phyloP scores from a whole-genome alignment of 345 rosid genomes.

The Crucihimalaya himalaica region DNA sequence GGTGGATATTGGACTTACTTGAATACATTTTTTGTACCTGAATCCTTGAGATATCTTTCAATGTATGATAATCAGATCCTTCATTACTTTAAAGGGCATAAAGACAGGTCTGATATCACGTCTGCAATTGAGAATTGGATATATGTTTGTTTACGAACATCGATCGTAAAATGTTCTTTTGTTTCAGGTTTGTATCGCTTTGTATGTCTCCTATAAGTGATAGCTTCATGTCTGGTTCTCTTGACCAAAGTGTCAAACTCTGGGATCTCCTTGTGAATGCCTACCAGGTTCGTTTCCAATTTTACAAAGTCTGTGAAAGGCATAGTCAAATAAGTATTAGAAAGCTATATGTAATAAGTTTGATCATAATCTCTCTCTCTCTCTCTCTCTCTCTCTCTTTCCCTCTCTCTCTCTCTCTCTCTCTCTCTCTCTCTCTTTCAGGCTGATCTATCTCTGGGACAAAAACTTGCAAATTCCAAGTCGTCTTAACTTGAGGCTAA shows the following conservation, averaged over 20 bases:
- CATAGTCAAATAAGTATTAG: neutral
- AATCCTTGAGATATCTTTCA: conserved; percentile 83
- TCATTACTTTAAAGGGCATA: conserved; percentile 97
- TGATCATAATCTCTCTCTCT: too few species aligned
- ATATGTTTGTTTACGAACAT: neutral
- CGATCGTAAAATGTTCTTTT: conserved; percentile 5
- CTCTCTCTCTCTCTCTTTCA: too few species aligned
- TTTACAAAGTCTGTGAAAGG: neutral
- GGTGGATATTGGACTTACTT: neutral
- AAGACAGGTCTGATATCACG: conserved; percentile 60
- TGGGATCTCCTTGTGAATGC: conserved; percentile 99
- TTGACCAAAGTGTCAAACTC: conserved; percentile 85
- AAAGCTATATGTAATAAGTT: neutral
- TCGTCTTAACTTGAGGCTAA: too few species aligned
- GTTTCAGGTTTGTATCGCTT: conserved; percentile 84
- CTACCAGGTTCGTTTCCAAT: conserved; percentile 78
- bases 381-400: too few species aligned
- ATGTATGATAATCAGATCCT: conserved; percentile 96
- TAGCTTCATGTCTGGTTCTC: conserved; percentile 99
- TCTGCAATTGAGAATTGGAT: neutral
- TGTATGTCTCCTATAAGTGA: conserved; percentile 97
- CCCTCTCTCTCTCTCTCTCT: too few species aligned
- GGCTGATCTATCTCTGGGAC: too few species aligned
- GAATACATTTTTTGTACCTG: conserved; percentile 46
- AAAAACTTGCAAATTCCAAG: too few species aligned